Percentiles rank a stretch among this genome's conserved stretches.
Evolutionary conservation across 2,329 filamentous ascomycete species (phyloP).

Genomic region (Hypoxylon sp.): DNA sequence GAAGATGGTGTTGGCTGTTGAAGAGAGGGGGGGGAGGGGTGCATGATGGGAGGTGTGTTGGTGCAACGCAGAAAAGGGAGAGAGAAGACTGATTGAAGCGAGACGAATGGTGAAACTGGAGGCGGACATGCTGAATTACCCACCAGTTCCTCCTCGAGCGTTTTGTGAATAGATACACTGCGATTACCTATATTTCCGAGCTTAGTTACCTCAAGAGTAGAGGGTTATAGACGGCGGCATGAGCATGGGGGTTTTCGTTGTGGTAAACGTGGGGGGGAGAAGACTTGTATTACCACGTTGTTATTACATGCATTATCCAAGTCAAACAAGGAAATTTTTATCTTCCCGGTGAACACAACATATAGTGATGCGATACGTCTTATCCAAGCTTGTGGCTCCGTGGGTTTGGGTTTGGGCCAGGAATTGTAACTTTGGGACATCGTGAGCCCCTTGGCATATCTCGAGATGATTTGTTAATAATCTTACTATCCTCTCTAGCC

Average conservation of each 20-base stretch:
- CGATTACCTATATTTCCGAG: slow-evolving; percentile 10
- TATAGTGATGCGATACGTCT: neutral
- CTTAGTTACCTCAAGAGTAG: slow-evolving; percentile 11
- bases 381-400: neutral
- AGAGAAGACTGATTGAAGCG: neutral
- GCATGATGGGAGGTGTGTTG: neutral
- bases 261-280: slow-evolving; percentile 10
- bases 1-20: neutral
- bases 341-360: neutral
- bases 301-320: slow-evolving; percentile 15
- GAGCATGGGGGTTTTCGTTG: slow-evolving; percentile 16
- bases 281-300: slow-evolving; percentile 26
- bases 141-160: slow-evolving; percentile 1
- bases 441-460: no score
- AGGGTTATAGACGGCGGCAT: slow-evolving; percentile 27
- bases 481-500: no score
- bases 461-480: no score
- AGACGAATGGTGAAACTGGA: neutral
- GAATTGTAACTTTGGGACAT: no score
- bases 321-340: slow-evolving; percentile 19
- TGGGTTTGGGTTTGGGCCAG: neutral
- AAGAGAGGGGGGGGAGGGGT: neutral
- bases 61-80: neutral
- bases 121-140: slow-evolving; percentile 8
- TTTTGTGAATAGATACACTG: slow-evolving; percentile 34